Percentiles rank a stretch among this genome's conserved stretches.
These are phyloP conservation scores for Xylaria venustula DNA, from an alignment of 495 filamentous ascomycete genomes.

Conservation along the genomic window DNA sequence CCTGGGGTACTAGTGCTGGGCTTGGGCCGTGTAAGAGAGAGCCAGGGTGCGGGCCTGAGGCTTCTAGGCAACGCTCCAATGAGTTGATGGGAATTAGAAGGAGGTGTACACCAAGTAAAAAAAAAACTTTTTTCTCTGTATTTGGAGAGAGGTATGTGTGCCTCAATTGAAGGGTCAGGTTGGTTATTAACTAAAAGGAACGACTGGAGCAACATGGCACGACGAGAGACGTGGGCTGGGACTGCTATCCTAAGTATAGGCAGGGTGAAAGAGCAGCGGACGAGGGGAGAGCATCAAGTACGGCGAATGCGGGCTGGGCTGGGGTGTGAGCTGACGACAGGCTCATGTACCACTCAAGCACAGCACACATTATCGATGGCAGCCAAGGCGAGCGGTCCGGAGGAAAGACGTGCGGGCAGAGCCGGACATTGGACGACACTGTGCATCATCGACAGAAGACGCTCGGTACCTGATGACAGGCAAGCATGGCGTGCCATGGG, in stretches of 20 bases:
- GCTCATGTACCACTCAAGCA: conserved; percentile 13
- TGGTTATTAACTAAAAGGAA: conserved; percentile 29
- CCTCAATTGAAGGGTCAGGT: conserved; percentile 19
- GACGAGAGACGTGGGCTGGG: conserved; percentile 25
- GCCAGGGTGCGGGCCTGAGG: not conserved
- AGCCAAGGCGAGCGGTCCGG: conserved; percentile 14
- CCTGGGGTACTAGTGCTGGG: conserved; percentile 28
- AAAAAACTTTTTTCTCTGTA: conserved; percentile 10
- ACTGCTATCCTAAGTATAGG: too few relatives aligned
- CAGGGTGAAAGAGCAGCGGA: conserved; percentile 19
- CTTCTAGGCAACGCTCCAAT: conserved; percentile 12
- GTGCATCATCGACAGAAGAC: conserved; percentile 6
- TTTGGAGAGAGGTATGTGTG: conserved; percentile 10
- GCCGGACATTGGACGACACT: not conserved
- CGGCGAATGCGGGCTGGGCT: conserved; percentile 21
- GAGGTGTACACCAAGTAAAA: not conserved
- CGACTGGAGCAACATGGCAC: conserved; percentile 35
- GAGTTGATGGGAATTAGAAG: not conserved
- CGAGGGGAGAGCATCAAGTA: conserved; percentile 18
- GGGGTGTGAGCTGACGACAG: conserved; percentile 28
- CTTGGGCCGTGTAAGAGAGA: conserved; percentile 23
- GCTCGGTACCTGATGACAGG: conserved; percentile 16
- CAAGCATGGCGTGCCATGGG: conserved; percentile 15
- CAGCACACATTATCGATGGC: not conserved
- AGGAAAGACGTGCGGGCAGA: conserved; percentile 9